Evolutionary conservation across 306 rosid species (phyloP).

Genomic region (Ziziphus jujuba): DNA sequence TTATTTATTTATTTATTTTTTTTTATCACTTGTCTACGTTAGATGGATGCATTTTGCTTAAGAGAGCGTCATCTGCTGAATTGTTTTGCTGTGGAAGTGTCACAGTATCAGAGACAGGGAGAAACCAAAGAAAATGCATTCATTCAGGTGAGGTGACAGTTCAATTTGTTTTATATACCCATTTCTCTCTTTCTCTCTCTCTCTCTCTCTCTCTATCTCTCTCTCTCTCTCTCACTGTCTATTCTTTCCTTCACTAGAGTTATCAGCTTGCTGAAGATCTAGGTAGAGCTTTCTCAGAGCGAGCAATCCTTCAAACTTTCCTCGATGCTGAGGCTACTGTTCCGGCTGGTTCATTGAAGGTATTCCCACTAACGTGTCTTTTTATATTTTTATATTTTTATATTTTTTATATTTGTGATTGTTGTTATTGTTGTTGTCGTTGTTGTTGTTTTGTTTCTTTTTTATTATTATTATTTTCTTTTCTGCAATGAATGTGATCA

Average conservation of each 20-base stretch:
- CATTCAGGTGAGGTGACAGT: conserved; percentile 66
- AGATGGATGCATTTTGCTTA: conserved; percentile 75
- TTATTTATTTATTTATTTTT: no score
- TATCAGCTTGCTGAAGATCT: conserved; percentile 84
- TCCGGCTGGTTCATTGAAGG: conserved; percentile 67
- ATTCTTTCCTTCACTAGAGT: conserved; percentile 50
- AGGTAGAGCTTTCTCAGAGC: conserved; percentile 87
- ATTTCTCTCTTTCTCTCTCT: conserved; percentile 6
- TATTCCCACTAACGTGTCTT: conserved; percentile 29
- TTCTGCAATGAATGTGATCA: neutral
- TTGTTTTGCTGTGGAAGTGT: conserved; percentile 71
- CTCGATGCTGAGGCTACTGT: conserved; percentile 58
- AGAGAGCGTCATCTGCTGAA: conserved; percentile 83
- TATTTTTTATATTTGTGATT: no score
- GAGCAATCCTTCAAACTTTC: conserved; percentile 56
- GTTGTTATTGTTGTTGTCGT: no score
- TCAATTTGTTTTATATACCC: conserved; percentile 5
- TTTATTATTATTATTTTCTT: neutral
- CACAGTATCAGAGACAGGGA: conserved; percentile 63
- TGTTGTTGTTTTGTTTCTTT: conserved; percentile 3
- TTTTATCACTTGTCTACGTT: conserved; percentile 30
- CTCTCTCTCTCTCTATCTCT: conserved; percentile 11
- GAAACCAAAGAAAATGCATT: conserved; percentile 69
- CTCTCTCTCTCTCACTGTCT: conserved; percentile 14
- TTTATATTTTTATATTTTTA: no score